Percentiles rank a stretch among this genome's conserved stretches.
These are phyloP conservation scores for Leishmania major DNA, from an alignment of 208 protist species.

Conservation along the genomic window DNA sequence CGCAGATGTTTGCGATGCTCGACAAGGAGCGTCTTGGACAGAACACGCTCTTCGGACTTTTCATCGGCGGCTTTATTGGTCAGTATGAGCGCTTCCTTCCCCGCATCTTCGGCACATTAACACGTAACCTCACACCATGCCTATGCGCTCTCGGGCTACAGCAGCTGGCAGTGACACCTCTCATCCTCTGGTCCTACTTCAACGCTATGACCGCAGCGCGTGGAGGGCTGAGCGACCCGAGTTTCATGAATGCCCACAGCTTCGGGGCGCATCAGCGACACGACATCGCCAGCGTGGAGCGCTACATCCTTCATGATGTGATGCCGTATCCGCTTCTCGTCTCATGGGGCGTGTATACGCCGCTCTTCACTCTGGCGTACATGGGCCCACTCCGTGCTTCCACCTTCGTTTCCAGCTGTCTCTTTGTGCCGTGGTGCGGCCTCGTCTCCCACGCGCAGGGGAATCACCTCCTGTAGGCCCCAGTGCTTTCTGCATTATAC, in stretches of 20 bases:
- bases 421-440: constrained; percentile 66
- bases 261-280: constrained; percentile 36
- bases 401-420: constrained; percentile 17
- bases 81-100: constrained; percentile 34
- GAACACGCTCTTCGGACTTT: constrained; percentile 51
- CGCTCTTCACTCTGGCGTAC: constrained; percentile 52
- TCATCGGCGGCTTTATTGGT: constrained; percentile 29
- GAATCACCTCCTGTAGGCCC: constrained; percentile 43
- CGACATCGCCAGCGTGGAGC: constrained; percentile 52
- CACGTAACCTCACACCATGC: constrained; percentile 35
- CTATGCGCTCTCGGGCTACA: constrained; percentile 57
- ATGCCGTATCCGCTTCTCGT: constrained; percentile 71
- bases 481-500: background rate
- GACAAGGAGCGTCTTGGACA: constrained; percentile 56
- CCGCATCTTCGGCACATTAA: constrained; percentile 44
- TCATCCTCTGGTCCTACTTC: constrained; percentile 69
- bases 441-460: constrained; percentile 52
- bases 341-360: constrained; percentile 73
- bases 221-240: constrained; percentile 59
- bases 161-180: constrained; percentile 71
- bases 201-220: constrained; percentile 63
- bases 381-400: constrained; percentile 31
- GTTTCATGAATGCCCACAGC: constrained; percentile 51
- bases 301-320: constrained; percentile 54
- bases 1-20: constrained; percentile 61